These are phyloP conservation scores for Monosporascus cannonballus DNA, from an alignment of 2,329 filamentous ascomycete genomes.

Conservation along the genomic window DNA sequence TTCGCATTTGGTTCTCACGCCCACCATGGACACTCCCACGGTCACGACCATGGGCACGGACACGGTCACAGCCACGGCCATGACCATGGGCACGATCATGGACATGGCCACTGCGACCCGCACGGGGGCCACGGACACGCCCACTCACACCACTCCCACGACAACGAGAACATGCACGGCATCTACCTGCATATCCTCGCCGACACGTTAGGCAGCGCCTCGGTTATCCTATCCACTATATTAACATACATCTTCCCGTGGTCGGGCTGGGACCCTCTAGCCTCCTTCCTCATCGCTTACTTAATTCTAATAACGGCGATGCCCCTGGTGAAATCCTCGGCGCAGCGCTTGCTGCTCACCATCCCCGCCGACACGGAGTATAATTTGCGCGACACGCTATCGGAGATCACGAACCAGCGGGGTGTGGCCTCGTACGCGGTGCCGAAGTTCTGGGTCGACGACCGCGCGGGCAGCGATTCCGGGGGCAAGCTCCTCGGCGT, in stretches of 20 bases:
- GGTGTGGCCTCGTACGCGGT: slow-evolving; percentile 83
- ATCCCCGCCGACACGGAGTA: slow-evolving; percentile 85
- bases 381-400: slow-evolving; percentile 75
- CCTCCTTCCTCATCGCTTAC: slow-evolving; percentile 87
- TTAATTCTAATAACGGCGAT: slow-evolving; percentile 90
- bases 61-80: slow-evolving; percentile 31
- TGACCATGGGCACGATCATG: slow-evolving; percentile 28
- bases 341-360: slow-evolving; percentile 75
- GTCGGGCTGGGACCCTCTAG: slow-evolving; percentile 91
- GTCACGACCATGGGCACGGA: slow-evolving; percentile 20
- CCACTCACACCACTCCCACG: slow-evolving; percentile 53
- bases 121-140: slow-evolving; percentile 25
- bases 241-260: slow-evolving; percentile 84
- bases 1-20: slow-evolving; percentile 69
- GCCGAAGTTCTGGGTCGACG: slow-evolving; percentile 90
- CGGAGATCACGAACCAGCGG: slow-evolving; percentile 72
- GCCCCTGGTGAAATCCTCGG: slow-evolving; percentile 79
- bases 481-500: slow-evolving; percentile 65
- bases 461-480: slow-evolving; percentile 42
- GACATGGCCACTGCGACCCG: slow-evolving; percentile 20
- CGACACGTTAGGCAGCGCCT: slow-evolving; percentile 88
- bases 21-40: slow-evolving; percentile 42
- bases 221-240: slow-evolving; percentile 86
- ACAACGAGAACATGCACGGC: slow-evolving; percentile 96
- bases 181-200: slow-evolving; percentile 95